These are phyloP conservation scores for Paramecium sexaurelia DNA, from an alignment of 73 alveolate species.

Conservation along the genomic window DNA sequence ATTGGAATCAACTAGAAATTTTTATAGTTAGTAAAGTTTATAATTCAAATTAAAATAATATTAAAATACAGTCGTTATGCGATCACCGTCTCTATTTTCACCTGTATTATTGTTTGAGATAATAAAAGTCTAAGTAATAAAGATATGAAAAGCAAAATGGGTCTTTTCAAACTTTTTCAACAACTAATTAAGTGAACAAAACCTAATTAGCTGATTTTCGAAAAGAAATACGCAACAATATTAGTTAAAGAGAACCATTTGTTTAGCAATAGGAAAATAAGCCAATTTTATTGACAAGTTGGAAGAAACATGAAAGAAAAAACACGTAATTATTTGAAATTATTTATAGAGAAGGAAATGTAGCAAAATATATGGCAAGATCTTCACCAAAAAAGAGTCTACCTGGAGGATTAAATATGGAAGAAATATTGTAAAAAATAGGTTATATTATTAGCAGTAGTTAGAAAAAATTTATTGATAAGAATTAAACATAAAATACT, in stretches of 20 bases:
- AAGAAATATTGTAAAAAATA: neutral
- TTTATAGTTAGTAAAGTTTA: neutral
- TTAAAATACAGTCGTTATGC: conserved; percentile 32
- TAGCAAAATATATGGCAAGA: neutral
- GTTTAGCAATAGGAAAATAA: neutral
- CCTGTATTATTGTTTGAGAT: neutral
- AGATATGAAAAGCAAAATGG: conserved; percentile 29
- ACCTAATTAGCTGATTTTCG: conserved; percentile 28
- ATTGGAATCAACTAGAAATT: neutral
- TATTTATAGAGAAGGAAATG: neutral
- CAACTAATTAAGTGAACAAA: conserved; percentile 7
- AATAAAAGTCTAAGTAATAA: neutral
- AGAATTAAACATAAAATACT: neutral
- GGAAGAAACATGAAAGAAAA: conserved; percentile 41
- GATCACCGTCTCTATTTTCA: conserved; percentile 42
- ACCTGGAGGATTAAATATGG: conserved; percentile 48
- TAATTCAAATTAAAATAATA: conserved; percentile 5
- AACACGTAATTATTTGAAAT: neutral
- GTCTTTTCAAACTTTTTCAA: neutral
- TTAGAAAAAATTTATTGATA: neutral
- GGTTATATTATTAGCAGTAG: neutral
- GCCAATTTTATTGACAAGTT: neutral
- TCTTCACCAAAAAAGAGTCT: conserved; percentile 26
- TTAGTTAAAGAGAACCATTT: conserved; percentile 51
- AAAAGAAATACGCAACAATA: conserved; percentile 1